Conservation (phyloP, 1,139 yeast genomes). For the Saccharomyces hybrid region DNA sequence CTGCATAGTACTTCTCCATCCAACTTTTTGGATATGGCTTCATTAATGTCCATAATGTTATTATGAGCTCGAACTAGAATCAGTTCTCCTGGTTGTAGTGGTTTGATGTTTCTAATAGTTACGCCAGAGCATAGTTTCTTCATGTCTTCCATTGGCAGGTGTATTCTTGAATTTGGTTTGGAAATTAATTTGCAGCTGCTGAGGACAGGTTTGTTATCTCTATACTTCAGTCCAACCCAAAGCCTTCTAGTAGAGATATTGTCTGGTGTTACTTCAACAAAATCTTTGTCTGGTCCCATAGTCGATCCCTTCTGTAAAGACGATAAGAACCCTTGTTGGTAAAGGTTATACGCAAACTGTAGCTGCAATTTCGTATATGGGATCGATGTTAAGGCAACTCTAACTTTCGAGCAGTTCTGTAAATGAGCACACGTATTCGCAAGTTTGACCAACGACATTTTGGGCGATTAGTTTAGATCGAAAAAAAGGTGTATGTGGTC, state of each 20-base stretch:
- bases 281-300: conserved; percentile 72
- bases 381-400: conserved; percentile 65
- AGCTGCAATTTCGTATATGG: conserved; percentile 82
- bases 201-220: conserved; percentile 72
- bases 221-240: conserved; percentile 88
- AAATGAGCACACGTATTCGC: conserved; percentile 84
- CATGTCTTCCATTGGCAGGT: conserved; percentile 56
- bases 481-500: background rate
- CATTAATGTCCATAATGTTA: conserved; percentile 67
- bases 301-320: conserved; percentile 83
- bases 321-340: conserved; percentile 84
- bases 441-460: conserved; percentile 77
- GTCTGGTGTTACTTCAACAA: conserved; percentile 79
- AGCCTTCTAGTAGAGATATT: conserved; percentile 79
- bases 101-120: conserved; percentile 65
- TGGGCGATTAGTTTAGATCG: conserved; percentile 3
- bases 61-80: conserved; percentile 53
- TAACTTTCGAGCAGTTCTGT: conserved; percentile 78
- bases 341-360: conserved; percentile 74
- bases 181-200: conserved; percentile 66
- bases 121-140: conserved; percentile 70
- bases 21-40: conserved; percentile 68
- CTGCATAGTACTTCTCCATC: conserved; percentile 82
- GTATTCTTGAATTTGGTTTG: conserved; percentile 75
- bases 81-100: conserved; percentile 86